phyloP scores from a whole-genome alignment of 1,284 basidiomycete genomes.

The Melampsora americana region DNA sequence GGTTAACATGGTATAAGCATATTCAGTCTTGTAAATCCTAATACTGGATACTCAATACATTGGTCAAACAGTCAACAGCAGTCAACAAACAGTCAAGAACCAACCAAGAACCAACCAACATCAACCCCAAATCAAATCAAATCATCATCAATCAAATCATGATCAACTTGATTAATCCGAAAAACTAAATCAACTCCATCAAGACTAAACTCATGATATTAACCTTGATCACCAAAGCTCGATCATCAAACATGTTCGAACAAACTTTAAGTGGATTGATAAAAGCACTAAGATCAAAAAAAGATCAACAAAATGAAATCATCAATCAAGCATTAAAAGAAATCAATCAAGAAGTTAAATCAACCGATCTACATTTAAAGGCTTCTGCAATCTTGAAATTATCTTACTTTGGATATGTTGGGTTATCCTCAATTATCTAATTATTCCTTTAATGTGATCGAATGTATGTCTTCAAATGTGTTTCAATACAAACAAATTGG shows the following conservation, averaged over 20 bases:
- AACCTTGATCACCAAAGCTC: no score
- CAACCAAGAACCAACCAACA: no score
- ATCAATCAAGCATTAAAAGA: slow-evolving; percentile 61
- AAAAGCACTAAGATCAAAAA: slow-evolving; percentile 53
- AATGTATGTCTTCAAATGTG: slow-evolving; percentile 91
- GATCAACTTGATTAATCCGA: no score
- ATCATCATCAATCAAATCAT: no score
- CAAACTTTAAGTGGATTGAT: slow-evolving; percentile 47
- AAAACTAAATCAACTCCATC: no score
- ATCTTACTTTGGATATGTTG: slow-evolving; percentile 91
- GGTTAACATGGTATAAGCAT: no score
- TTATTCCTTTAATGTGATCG: slow-evolving; percentile 82
- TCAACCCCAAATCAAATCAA: no score
- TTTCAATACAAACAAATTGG: slow-evolving; percentile 92
- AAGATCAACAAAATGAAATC: slow-evolving; percentile 56
- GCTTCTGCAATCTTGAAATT: slow-evolving; percentile 91
- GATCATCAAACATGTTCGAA: slow-evolving; percentile 19
- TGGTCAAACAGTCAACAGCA: no score
- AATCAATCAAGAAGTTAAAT: slow-evolving; percentile 83
- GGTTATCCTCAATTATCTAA: slow-evolving; percentile 80
- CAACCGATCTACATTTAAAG: slow-evolving; percentile 95
- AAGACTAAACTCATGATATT: no score
- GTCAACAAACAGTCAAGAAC: no score
- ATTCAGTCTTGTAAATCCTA: no score
- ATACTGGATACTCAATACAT: no score